Percentiles rank a stretch among this genome's conserved stretches.
Evolutionary conservation across 2,329 filamentous ascomycete species (phyloP).

Genomic region (Lachnellula hyalina): DNA sequence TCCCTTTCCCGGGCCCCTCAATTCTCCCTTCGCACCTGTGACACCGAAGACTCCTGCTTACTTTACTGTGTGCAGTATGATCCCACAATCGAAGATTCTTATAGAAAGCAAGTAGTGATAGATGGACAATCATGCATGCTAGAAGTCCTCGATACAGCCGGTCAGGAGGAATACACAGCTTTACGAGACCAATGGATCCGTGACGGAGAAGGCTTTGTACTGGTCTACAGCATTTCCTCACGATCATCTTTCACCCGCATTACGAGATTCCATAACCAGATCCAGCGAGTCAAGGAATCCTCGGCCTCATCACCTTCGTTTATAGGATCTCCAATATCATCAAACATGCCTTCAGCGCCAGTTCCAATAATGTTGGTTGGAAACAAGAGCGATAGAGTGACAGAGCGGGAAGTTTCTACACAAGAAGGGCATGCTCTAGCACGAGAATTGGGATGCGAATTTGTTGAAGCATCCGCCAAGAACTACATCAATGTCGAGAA

Average conservation of each 20-base stretch:
- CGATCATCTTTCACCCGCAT: slow-evolving; percentile 93
- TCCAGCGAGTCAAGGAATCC: slow-evolving; percentile 94
- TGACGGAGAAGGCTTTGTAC: slow-evolving; percentile 92
- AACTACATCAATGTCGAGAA: slow-evolving; percentile 99
- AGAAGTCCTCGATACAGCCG: slow-evolving; percentile 93
- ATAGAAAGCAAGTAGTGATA: slow-evolving; percentile 86
- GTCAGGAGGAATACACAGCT: slow-evolving; percentile 97
- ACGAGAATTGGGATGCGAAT: slow-evolving; percentile 89
- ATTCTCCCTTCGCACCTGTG: background rate
- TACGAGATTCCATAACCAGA: slow-evolving; percentile 93
- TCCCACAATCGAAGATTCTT: slow-evolving; percentile 83
- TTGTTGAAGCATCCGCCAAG: slow-evolving; percentile 94
- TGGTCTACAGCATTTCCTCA: slow-evolving; percentile 98
- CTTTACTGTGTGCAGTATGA: slow-evolving; percentile 49
- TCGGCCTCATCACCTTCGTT: slow-evolving; percentile 71
- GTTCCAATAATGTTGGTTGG: slow-evolving; percentile 97
- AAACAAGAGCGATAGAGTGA: slow-evolving; percentile 96
- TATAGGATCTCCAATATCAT: slow-evolving; percentile 65
- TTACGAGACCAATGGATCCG: slow-evolving; percentile 97
- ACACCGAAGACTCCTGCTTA: slow-evolving; percentile 14
- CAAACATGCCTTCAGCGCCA: slow-evolving; percentile 45
- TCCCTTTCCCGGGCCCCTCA: background rate
- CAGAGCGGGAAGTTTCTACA: slow-evolving; percentile 91
- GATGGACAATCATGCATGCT: slow-evolving; percentile 95
- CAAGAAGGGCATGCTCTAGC: slow-evolving; percentile 92